A percentile compares a stretch with the other conserved stretches of the same genome.
These are phyloP conservation scores for Rutstroemia sp. DNA, from an alignment of 2,329 filamentous ascomycete genomes.

Conservation along the genomic window DNA sequence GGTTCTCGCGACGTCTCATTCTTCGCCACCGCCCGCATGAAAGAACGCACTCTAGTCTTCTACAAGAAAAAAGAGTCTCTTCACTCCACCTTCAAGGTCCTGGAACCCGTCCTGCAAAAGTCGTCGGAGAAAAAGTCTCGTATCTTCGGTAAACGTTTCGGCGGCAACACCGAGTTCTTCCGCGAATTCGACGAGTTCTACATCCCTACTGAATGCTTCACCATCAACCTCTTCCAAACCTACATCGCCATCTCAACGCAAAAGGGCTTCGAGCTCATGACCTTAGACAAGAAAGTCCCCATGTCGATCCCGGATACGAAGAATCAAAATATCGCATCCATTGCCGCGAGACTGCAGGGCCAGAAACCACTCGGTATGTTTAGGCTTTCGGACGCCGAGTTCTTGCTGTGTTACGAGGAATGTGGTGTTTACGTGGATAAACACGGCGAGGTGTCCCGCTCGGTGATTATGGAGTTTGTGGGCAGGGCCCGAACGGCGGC, in stretches of 20 bases:
- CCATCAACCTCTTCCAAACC: slow-evolving; percentile 91
- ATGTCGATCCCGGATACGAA: slow-evolving; percentile 88
- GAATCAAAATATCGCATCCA: slow-evolving; percentile 74
- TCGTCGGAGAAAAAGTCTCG: slow-evolving; percentile 76
- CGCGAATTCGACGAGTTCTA: slow-evolving; percentile 99
- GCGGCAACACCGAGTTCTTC: slow-evolving; percentile 86
- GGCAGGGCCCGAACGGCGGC: slow-evolving; percentile 81
- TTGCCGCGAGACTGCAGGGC: slow-evolving; percentile 73
- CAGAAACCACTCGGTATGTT: slow-evolving; percentile 94
- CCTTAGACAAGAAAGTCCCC: slow-evolving; percentile 92
- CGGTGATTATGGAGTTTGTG: slow-evolving; percentile 98
- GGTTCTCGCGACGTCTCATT: slow-evolving; percentile 89
- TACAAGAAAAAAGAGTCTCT: slow-evolving; percentile 95
- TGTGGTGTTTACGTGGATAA: slow-evolving; percentile 98
- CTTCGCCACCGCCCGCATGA: slow-evolving; percentile 94
- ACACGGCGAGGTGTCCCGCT: slow-evolving; percentile 88
- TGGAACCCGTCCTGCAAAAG: slow-evolving; percentile 93
- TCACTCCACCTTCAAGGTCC: slow-evolving; percentile 91
- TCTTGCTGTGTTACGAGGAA: slow-evolving; percentile 88
- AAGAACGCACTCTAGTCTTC: slow-evolving; percentile 87
- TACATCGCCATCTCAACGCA: slow-evolving; percentile 87
- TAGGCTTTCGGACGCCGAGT: slow-evolving; percentile 84
- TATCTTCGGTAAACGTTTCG: slow-evolving; percentile 48
- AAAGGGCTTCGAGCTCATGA: slow-evolving; percentile 92
- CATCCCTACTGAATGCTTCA: slow-evolving; percentile 89